These are phyloP conservation scores for Ceratopteris richardii DNA, from an alignment of 75 land plant genomes.

Conservation along the genomic window DNA sequence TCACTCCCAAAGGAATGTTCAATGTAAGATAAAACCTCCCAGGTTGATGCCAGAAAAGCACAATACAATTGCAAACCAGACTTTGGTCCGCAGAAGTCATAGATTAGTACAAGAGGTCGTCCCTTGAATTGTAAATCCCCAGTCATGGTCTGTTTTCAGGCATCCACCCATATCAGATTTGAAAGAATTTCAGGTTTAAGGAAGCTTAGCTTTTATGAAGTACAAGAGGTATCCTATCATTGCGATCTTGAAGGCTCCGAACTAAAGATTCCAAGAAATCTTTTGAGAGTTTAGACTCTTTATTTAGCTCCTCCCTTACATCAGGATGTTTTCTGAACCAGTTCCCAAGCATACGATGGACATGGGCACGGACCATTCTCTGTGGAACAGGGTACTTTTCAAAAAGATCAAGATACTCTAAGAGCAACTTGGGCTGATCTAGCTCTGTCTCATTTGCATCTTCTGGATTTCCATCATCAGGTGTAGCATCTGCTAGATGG, in stretches of 20 bases:
- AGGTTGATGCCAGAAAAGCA: too few species aligned
- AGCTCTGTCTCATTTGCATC: slow-evolving; percentile 6
- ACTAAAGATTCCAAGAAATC: slow-evolving; percentile 78
- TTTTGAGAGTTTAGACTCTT: slow-evolving; percentile 52
- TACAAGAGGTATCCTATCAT: slow-evolving; percentile 31
- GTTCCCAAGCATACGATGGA: slow-evolving; percentile 82
- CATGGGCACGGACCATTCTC: slow-evolving; percentile 90
- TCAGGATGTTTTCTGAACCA: slow-evolving; percentile 82
- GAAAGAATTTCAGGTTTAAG: too few species aligned
- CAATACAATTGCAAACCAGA: too few species aligned
- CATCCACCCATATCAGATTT: too few species aligned
- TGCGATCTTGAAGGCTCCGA: slow-evolving; percentile 39
- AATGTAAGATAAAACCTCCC: too few species aligned
- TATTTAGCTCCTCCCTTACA: slow-evolving; percentile 74
- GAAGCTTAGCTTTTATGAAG: background rate
- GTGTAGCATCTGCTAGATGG: slow-evolving; percentile 18
- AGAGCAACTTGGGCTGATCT: slow-evolving; percentile 48
- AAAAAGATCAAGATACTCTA: slow-evolving; percentile 81
- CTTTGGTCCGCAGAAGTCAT: too few species aligned
- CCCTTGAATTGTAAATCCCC: too few species aligned
- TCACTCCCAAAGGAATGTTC: too few species aligned
- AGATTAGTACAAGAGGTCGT: too few species aligned
- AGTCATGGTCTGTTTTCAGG: too few species aligned
- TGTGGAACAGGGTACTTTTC: slow-evolving; percentile 88
- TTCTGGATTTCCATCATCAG: slow-evolving; percentile 15